Evolutionary conservation across 2,329 filamentous ascomycete genomes (phyloP), one percentile per base, ranked within the genome.

Genomic region (Trichoderma afroharzianum): DNA sequence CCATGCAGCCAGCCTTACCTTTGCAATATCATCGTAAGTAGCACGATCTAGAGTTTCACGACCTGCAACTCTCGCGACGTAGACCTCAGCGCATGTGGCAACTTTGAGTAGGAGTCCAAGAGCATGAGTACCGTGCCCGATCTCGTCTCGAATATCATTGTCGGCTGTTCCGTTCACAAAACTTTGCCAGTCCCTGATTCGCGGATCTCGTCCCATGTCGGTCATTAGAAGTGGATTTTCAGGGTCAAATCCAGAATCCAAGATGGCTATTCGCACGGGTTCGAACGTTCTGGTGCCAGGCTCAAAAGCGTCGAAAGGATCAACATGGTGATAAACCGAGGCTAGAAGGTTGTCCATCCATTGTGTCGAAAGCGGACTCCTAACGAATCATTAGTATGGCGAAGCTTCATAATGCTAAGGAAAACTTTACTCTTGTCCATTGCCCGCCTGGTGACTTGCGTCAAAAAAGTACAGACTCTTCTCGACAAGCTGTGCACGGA

Each of bases 401-500:
- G 32, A 28, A 39, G n/a, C 21, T 24, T n/a, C n/a, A 36, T 55
- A 39, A 15, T 15, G 8, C 8, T 18, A 21, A 14, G 12, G 36
- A 66, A 66, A 3, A 57, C 47, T 28, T 57, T 18, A 66, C 63
- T 57, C 63, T 67, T 67, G 30, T 36, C 39, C 32, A 21, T 21
- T 11, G 15, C 50, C 63, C 50, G 5, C 39, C 24, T 39, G 63
- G 32, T 57, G 50, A 9, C 50, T 67, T 21, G 63, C 63, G 24
- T 67, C 63, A n/a, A 67, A 67, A 57, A 67, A 57, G 50, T 57
- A 39, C 32, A 67, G 36, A 2, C 50, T 57, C 32, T 67, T 67
- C 30, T 66, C 47, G 30, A 57, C 63, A 32, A 36, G 47, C 14
- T 39, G 30, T 28, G 30, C 47, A 11, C 47, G 47, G n/a, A 66